Evolutionary conservation across 75 land plant species (phyloP).

Genomic region (Sequoiadendron giganteum): DNA sequence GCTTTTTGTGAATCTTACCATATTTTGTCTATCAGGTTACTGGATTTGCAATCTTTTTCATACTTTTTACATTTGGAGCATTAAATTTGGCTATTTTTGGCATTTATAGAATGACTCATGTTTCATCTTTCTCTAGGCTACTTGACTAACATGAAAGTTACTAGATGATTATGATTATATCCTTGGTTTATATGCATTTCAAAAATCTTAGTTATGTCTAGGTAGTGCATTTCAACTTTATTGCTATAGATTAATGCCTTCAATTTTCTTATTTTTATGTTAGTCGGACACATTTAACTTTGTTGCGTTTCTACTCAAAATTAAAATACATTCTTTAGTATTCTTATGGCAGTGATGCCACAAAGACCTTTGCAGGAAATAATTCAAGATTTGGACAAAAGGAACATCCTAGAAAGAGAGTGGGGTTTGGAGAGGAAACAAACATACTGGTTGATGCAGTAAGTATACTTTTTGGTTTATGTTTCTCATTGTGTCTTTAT

Average conservation of each 20-base stretch:
- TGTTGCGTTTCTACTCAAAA: background rate
- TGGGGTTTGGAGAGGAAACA: background rate
- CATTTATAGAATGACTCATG: background rate
- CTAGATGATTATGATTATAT: background rate
- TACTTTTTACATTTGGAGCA: background rate
- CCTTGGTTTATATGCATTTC: background rate
- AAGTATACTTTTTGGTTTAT: background rate
- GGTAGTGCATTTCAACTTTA: background rate
- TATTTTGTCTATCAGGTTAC: background rate
- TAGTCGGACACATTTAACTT: background rate
- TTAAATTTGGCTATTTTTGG: background rate
- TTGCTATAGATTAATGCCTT: background rate
- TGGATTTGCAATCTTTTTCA: background rate
- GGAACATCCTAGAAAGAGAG: background rate
- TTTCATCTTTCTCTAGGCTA: background rate
- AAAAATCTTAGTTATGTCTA: background rate
- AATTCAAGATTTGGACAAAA: background rate
- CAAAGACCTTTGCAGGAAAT: background rate
- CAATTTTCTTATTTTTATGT: background rate
- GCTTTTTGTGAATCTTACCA: background rate
- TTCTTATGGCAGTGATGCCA: constrained; percentile 5
- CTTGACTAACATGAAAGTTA: background rate
- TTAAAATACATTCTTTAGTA: background rate
- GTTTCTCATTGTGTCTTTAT: background rate
- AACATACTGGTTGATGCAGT: background rate